Conservation (phyloP, 2,329 filamentous ascomycete species). For the Kalaharituber pfeilii region DNA sequence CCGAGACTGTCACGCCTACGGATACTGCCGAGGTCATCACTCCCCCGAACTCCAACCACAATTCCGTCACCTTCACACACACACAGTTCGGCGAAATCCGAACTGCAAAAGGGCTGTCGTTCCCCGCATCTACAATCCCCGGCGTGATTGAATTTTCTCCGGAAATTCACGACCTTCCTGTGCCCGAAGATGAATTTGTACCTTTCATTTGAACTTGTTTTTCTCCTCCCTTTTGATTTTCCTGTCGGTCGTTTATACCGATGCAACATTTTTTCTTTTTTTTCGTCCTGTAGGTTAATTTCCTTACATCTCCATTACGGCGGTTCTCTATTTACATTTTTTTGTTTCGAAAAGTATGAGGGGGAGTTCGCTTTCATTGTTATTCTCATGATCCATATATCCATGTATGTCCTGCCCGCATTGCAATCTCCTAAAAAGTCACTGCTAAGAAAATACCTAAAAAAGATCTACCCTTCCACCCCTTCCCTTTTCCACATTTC, state of each 20-base stretch:
- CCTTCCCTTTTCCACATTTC: too few relatives aligned
- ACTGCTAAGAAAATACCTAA: too few relatives aligned
- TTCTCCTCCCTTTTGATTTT: neutral
- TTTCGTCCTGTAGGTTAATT: neutral
- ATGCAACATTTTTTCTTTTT: neutral
- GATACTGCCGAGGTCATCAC: slow-evolving; percentile 17
- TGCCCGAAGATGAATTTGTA: slow-evolving; percentile 14
- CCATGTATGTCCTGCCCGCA: too few relatives aligned
- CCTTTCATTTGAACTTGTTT: slow-evolving; percentile 13
- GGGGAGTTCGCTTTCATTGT: neutral
- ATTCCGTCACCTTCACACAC: slow-evolving; percentile 14
- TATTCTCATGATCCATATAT: too few relatives aligned
- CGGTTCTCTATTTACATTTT: neutral
- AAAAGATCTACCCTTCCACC: too few relatives aligned
- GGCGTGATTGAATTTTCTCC: slow-evolving; percentile 18
- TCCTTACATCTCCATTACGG: neutral
- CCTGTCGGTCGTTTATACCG: neutral
- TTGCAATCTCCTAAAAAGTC: too few relatives aligned
- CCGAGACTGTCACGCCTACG: slow-evolving; percentile 17
- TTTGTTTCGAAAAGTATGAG: neutral
- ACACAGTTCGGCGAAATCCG: slow-evolving; percentile 11
- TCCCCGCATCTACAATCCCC: slow-evolving; percentile 17
- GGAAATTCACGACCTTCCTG: slow-evolving; percentile 11
- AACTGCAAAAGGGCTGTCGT: slow-evolving; percentile 17
- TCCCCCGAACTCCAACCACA: slow-evolving; percentile 17